Conservation (phyloP, 371 early-diverging fungal genomes). For the Nematocida displodere region DNA sequence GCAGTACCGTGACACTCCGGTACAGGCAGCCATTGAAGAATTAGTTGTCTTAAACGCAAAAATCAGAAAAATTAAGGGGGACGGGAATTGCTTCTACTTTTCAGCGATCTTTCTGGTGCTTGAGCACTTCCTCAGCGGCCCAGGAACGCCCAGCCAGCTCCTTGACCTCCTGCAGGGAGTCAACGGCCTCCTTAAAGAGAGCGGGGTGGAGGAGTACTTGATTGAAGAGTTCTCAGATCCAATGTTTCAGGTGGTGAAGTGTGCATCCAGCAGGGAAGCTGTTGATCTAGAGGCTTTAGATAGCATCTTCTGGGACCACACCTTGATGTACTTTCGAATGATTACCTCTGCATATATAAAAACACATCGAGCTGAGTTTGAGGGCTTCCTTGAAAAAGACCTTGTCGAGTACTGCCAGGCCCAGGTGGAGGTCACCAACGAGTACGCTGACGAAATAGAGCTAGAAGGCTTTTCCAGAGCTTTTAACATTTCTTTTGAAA, state of each 20-base stretch:
- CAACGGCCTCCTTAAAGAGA: background rate
- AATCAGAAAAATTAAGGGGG: constrained; percentile 12
- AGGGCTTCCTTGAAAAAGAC: background rate
- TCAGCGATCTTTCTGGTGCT: constrained; percentile 37
- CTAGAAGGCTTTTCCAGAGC: background rate
- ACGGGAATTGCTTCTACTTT: constrained; percentile 49
- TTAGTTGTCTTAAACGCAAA: constrained; percentile 9
- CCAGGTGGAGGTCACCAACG: constrained; percentile 2
- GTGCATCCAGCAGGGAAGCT: background rate
- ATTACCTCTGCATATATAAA: constrained; percentile 39
- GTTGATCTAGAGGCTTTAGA: constrained; percentile 11
- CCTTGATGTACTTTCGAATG: constrained; percentile 38
- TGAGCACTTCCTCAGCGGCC: constrained; percentile 1
- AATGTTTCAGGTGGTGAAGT: constrained; percentile 9
- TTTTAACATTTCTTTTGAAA: constrained; percentile 29
- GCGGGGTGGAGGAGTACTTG: constrained; percentile 27
- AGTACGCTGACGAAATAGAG: constrained; percentile 48
- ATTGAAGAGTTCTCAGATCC: constrained; percentile 46
- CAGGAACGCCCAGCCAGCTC: background rate
- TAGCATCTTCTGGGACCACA: constrained; percentile 39
- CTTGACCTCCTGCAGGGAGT: background rate
- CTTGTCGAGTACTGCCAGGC: constrained; percentile 27
- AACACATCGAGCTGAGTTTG: constrained; percentile 10
- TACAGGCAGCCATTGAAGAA: constrained; percentile 9
- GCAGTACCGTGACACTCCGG: constrained; percentile 30